Percentiles rank a stretch among this genome's conserved stretches.
phyloP scores from a whole-genome alignment of 352 stramenopile species.

The Globisporangium acanthophoron region DNA sequence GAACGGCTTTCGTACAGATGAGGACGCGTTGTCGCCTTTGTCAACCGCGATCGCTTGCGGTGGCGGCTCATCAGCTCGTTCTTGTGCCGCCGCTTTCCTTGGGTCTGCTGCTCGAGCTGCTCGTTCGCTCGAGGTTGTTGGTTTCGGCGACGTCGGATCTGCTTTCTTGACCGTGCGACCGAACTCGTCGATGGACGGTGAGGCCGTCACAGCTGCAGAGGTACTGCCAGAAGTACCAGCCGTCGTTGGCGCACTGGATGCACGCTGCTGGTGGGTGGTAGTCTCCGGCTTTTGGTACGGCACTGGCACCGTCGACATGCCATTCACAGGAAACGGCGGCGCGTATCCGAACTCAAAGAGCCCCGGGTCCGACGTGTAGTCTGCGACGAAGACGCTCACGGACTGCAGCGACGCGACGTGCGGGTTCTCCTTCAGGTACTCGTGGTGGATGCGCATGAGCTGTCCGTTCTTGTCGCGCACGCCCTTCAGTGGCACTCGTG shows the following conservation, averaged over 20 bases:
- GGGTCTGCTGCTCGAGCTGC: constrained; percentile 16
- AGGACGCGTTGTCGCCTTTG: constrained; percentile 1
- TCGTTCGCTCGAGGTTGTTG: background rate
- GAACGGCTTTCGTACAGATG: constrained; percentile 10
- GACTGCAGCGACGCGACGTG: constrained; percentile 40
- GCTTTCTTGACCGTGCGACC: constrained; percentile 28
- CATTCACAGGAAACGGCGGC: constrained; percentile 46
- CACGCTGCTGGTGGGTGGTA: constrained; percentile 2
- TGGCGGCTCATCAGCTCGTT: background rate
- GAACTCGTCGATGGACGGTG: constrained; percentile 49
- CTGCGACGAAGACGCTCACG: constrained; percentile 37
- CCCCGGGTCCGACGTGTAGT: constrained; percentile 37
- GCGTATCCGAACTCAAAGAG: constrained; percentile 72
- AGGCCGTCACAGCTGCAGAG: background rate
- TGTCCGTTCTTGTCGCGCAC: constrained; percentile 77
- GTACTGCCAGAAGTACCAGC: background rate
- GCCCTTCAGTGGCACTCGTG: constrained; percentile 47
- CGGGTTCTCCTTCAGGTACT: constrained; percentile 76
- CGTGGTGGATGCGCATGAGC: constrained; percentile 60
- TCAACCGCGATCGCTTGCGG: background rate
- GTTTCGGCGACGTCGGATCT: constrained; percentile 3
- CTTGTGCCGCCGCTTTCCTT: constrained; percentile 3
- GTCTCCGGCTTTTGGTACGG: constrained; percentile 44
- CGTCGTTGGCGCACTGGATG: background rate
- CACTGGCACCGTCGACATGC: constrained; percentile 42